Evolutionary conservation across 2,329 filamentous ascomycete species (phyloP).

Genomic region (Colletotrichum melonis): DNA sequence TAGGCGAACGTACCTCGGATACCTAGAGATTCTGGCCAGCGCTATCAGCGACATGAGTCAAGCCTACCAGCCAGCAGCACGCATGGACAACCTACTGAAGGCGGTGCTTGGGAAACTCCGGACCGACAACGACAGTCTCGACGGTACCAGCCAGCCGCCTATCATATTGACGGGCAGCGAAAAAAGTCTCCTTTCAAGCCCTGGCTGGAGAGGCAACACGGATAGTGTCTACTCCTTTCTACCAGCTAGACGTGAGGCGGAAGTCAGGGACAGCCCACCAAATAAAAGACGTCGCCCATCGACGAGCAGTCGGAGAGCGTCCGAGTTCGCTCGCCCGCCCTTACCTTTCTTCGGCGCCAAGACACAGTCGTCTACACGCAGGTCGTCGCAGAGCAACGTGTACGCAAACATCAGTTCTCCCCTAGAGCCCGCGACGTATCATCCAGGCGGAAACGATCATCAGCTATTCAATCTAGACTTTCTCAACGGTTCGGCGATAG

Average conservation of each 20-base stretch:
- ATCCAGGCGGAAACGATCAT: constrained; percentile 38
- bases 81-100: constrained; percentile 64
- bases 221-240: constrained; percentile 40
- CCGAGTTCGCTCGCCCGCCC: constrained; percentile 45
- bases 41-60: constrained; percentile 64
- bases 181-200: constrained; percentile 2
- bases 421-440: constrained; percentile 42
- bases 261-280: constrained; percentile 40
- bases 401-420: constrained; percentile 35
- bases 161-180: neutral
- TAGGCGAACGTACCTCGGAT: constrained; percentile 53
- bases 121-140: constrained; percentile 35
- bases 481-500: constrained; percentile 42
- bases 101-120: constrained; percentile 63
- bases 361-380: constrained; percentile 37
- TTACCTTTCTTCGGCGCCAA: constrained; percentile 41
- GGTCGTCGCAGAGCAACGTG: constrained; percentile 36
- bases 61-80: constrained; percentile 63
- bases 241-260: constrained; percentile 46
- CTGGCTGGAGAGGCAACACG: constrained; percentile 15
- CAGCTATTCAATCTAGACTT: constrained; percentile 44
- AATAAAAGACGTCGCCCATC: constrained; percentile 45
- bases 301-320: constrained; percentile 42
- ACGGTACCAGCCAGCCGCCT: neutral
- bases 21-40: constrained; percentile 63